Percentiles rank a stretch among this genome's conserved stretches.
Evolutionary conservation across 148 eudicot species (phyloP).

Genomic region (Vaccinium corymbosum): DNA sequence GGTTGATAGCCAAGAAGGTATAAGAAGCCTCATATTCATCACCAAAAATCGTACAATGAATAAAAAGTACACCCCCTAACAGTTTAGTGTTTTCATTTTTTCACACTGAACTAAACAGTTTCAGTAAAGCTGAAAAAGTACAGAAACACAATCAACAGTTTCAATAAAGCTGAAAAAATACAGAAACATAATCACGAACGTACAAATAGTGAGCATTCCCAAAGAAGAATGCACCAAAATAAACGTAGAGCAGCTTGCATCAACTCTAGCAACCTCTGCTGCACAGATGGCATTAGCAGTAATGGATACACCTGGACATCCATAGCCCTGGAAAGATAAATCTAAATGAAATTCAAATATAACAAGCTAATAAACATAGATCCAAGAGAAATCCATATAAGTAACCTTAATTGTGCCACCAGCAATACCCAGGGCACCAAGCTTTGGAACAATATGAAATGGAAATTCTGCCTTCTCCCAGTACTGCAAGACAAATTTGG

Average conservation of each 20-base stretch:
- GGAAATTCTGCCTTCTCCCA: constrained; percentile 99
- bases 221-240: constrained; percentile 92
- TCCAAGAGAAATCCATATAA: neutral
- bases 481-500: constrained; percentile 37
- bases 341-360: constrained; percentile 14
- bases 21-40: neutral
- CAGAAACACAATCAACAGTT: neutral
- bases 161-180: neutral
- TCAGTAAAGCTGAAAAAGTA: neutral
- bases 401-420: constrained; percentile 95
- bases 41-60: neutral
- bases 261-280: constrained; percentile 91
- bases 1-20: constrained; percentile 25
- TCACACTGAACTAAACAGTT: neutral
- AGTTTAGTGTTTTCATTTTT: neutral
- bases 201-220: constrained; percentile 96
- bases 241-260: constrained; percentile 97
- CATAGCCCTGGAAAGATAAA: constrained; percentile 65
- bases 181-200: constrained; percentile 1
- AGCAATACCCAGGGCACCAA: constrained; percentile 61
- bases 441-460: constrained; percentile 80
- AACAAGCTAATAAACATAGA: constrained; percentile 7
- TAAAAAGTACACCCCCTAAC: neutral
- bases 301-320: constrained; percentile 84
- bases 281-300: constrained; percentile 70